phyloP scores from a whole-genome alignment of 202 grass and related monocot species.

The Elaeis oleifera region DNA sequence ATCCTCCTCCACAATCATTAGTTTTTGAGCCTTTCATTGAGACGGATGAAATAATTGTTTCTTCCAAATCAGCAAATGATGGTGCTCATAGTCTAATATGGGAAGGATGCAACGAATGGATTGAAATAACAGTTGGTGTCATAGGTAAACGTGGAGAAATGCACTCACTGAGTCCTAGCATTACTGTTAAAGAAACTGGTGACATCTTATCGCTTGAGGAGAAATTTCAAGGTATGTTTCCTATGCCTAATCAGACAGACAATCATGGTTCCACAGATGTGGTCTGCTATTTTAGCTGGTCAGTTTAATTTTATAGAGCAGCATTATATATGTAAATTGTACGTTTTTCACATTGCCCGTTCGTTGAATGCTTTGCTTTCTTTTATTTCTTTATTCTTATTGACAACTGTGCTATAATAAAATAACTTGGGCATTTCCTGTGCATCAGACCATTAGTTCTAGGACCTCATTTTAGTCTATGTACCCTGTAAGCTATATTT shows the following conservation, averaged over 20 bases:
- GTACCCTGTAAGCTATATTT: no score
- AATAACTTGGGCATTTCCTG: no score
- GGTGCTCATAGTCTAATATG: slow-evolving; percentile 47
- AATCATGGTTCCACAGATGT: no score
- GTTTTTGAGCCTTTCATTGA: slow-evolving; percentile 94
- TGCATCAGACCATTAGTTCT: no score
- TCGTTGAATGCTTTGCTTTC: no score
- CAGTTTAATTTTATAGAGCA: no score
- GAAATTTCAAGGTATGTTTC: slow-evolving; percentile 81
- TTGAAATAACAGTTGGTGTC: slow-evolving; percentile 86
- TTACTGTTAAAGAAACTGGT: slow-evolving; percentile 89
- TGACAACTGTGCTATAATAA: no score
- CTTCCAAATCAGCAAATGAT: slow-evolving; percentile 40
- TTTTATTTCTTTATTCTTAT: no score
- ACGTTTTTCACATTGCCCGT: no score
- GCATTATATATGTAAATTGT: no score
- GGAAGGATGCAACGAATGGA: slow-evolving; percentile 69
- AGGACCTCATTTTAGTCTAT: no score
- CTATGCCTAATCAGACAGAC: not conserved
- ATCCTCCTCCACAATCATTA: slow-evolving; percentile 56
- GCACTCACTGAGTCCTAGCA: slow-evolving; percentile 84
- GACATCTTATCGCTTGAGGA: slow-evolving; percentile 96
- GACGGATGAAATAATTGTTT: slow-evolving; percentile 82
- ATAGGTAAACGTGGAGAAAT: slow-evolving; percentile 68
- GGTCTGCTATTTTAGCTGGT: no score